Percentiles rank a stretch among this genome's conserved stretches.
Evolutionary conservation across 805 yeast genomes (phyloP).

Genomic region (Metahyphopichia silvanorum): DNA sequence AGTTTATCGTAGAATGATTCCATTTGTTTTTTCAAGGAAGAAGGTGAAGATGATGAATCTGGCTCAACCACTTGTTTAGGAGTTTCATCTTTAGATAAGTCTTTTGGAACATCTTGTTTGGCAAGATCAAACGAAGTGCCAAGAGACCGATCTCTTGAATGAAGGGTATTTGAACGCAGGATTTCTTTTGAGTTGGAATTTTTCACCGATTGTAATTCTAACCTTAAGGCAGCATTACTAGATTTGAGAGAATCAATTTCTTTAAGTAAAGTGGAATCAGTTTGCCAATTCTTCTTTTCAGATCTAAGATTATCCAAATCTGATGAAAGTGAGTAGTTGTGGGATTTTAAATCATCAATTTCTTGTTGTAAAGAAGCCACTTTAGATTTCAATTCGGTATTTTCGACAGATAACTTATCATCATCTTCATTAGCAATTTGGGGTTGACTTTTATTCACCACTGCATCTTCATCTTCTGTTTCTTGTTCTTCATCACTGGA

Average conservation of each 20-base stretch:
- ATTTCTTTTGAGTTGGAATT: constrained; percentile 9
- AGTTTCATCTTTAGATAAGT: neutral
- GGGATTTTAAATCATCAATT: constrained; percentile 15
- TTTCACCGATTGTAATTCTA: constrained; percentile 38
- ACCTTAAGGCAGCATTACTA: constrained; percentile 29
- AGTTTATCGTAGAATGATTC: constrained; percentile 23
- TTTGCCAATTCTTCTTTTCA: constrained; percentile 11
- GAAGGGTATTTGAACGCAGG: constrained; percentile 3
- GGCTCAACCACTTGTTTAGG: too few relatives aligned
- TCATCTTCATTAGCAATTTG: constrained; percentile 7
- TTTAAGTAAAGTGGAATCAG: constrained; percentile 5
- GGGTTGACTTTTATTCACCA: neutral
- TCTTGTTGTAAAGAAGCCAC: constrained; percentile 18
- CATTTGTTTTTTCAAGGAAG: constrained; percentile 15
- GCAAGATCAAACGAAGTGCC: too few relatives aligned
- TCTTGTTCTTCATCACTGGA: constrained; percentile 79
- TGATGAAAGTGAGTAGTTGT: constrained; percentile 16
- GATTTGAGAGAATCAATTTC: constrained; percentile 29
- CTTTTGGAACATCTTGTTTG: neutral
- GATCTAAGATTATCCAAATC: constrained; percentile 16
- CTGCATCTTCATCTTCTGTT: constrained; percentile 11
- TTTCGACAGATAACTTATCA: constrained; percentile 16
- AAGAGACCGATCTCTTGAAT: constrained; percentile 2
- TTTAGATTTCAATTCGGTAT: constrained; percentile 28
- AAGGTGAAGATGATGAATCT: too few relatives aligned